These are phyloP conservation scores for Metschnikowia similis DNA, from an alignment of 805 yeast genomes.

Conservation along the genomic window DNA sequence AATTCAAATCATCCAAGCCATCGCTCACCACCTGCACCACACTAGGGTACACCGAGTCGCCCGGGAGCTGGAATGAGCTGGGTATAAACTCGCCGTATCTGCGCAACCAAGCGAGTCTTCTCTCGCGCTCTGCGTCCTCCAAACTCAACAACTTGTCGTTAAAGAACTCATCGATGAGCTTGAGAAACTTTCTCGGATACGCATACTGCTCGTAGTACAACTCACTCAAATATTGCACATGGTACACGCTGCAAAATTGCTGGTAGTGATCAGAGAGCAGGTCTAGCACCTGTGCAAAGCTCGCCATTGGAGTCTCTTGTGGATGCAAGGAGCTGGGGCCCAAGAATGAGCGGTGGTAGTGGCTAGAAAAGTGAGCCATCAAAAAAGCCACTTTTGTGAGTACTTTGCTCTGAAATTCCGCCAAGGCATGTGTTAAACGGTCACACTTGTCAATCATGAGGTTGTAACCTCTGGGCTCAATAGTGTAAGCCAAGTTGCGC, in stretches of 20 bases:
- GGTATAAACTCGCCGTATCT: conserved; percentile 41
- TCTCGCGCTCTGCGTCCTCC: conserved; percentile 31
- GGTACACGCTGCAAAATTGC: conserved; percentile 31
- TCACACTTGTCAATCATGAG: conserved; percentile 13
- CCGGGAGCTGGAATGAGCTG: conserved; percentile 35
- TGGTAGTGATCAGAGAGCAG: conserved; percentile 34
- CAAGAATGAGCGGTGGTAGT: not conserved
- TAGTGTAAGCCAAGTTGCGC: conserved; percentile 2
- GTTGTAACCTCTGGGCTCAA: not conserved
- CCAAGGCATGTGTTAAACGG: conserved; percentile 16
- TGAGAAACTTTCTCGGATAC: conserved; percentile 35
- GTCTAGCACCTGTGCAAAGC: conserved; percentile 24
- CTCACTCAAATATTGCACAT: conserved; percentile 34
- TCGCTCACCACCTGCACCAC: conserved; percentile 41
- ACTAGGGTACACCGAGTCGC: conserved; percentile 32
- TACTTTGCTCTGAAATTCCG: conserved; percentile 21
- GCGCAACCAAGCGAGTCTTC: conserved; percentile 34
- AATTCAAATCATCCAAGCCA: conserved; percentile 29
- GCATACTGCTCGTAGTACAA: conserved; percentile 36
- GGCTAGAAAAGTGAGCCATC: conserved; percentile 13
- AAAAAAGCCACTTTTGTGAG: conserved; percentile 25
- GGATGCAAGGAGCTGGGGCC: not conserved
- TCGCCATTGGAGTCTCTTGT: conserved; percentile 8
- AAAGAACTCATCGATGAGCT: conserved; percentile 29
- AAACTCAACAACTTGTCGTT: conserved; percentile 28